Conservation (phyloP, 2,329 filamentous ascomycete genomes). For the Diatrype stigma region DNA sequence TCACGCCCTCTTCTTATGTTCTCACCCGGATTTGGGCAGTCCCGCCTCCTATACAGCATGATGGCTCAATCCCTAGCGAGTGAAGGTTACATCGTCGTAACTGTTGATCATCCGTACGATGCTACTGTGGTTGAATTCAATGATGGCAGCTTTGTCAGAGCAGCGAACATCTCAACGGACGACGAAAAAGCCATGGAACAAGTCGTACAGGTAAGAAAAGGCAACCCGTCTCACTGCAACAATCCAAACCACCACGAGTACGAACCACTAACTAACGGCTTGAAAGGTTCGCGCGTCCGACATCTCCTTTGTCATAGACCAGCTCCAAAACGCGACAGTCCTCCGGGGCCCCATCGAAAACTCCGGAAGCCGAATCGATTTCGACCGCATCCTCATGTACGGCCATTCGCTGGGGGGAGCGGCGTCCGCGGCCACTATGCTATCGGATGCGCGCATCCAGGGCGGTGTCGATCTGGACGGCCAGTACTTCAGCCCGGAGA, state of each 20-base stretch:
- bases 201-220: conserved; percentile 2
- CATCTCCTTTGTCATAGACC: conserved; percentile 7
- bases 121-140: conserved; percentile 36
- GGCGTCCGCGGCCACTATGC: conserved; percentile 1
- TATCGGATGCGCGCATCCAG: conserved; percentile 1
- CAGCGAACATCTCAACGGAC: conserved; percentile 7
- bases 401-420: conserved; percentile 9
- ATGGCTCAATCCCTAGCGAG: conserved; percentile 36
- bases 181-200: conserved; percentile 2
- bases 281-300: conserved; percentile 3
- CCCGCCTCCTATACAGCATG: conserved; percentile 34
- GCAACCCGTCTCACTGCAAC: not conserved
- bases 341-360: not conserved
- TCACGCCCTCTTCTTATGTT: conserved; percentile 25
- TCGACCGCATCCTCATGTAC: conserved; percentile 3
- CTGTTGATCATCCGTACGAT: conserved; percentile 42
- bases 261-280: not conserved
- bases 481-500: conserved; percentile 20
- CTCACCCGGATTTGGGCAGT: conserved; percentile 29
- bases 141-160: conserved; percentile 25
- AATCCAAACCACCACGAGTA: not conserved
- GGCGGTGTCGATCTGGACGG: conserved; percentile 7
- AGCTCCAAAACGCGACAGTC: conserved; percentile 1
- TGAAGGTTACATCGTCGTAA: conserved; percentile 36
- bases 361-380: not conserved